Conservation (phyloP, 768 basidiomycete genomes). For the Sarcodon sp. region DNA sequence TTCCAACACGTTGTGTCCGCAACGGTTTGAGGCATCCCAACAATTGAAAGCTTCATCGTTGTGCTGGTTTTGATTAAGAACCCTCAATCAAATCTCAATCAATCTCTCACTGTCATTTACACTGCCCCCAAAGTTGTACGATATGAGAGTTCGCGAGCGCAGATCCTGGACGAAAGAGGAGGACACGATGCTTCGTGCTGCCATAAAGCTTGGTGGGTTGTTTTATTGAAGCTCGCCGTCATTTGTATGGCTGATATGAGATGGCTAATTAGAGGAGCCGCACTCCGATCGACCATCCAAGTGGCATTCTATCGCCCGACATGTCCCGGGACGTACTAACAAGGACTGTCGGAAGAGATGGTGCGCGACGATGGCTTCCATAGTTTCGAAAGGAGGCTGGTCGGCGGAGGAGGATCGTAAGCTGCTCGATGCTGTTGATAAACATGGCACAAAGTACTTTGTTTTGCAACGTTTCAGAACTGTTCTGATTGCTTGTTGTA, state of each 20-base stretch:
- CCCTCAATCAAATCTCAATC: too few relatives aligned
- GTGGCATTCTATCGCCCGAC: conserved; percentile 52
- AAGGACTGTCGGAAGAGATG: conserved; percentile 54
- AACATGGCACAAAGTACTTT: conserved; percentile 39
- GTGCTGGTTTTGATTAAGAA: neutral
- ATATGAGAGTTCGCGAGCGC: conserved; percentile 5
- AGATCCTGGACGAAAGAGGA: conserved; percentile 12
- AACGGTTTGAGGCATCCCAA: neutral
- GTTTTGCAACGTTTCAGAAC: too few relatives aligned
- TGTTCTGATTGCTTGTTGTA: too few relatives aligned
- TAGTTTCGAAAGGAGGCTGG: conserved; percentile 52
- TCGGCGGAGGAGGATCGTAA: conserved; percentile 47
- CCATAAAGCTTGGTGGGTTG: conserved; percentile 9
- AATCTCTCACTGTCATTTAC: neutral
- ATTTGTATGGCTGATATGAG: neutral
- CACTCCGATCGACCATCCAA: conserved; percentile 43
- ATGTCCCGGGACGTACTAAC: conserved; percentile 48
- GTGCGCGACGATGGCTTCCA: conserved; percentile 53
- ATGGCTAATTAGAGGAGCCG: conserved; percentile 31
- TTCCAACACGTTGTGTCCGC: neutral
- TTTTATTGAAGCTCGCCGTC: neutral
- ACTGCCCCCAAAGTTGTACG: neutral
- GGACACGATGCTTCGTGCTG: conserved; percentile 9
- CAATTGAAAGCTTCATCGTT: neutral
- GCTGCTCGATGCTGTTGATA: conserved; percentile 40